Evolutionary conservation across 148 eudicot genomes (phyloP), one percentile per base, ranked within the genome.

Genomic region (Suaeda aralocaspica): DNA sequence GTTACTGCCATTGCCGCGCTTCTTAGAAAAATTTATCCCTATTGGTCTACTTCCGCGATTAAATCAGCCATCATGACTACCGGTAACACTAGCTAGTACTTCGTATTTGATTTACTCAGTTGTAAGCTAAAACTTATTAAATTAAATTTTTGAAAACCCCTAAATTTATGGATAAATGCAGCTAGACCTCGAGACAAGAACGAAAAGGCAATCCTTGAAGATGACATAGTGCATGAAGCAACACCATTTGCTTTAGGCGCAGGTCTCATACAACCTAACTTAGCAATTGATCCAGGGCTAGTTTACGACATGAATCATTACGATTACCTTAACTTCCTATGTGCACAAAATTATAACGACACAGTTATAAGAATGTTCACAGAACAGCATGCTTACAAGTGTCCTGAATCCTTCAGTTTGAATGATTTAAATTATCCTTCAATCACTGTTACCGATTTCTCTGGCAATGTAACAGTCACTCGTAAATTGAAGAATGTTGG

Each of bases 401-500:
- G 78, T 13, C 78, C 72, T 0, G 9, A 34, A 21, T 21, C 33
- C 9, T 50, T 19, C 51, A 68, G 49, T 21, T n/a, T 83, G 2
- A 31, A 30, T 2, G 16, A 79, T 62, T 72, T 82, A 49, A 85
- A 85, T 52, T 73, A 82, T 45, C 86, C 88, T n/a, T 80, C 88
- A 0, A 77, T 87, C 24, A 70, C 82, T 0, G 79, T 83, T 30
- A 74, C 73, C 1, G 53, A 60, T 14, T 67, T 81, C 58, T 24
- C 64, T 1, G 75, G 78, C 16, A 52, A 68, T 0, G 74, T 62
- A 5, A 82, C 78, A 2, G 52, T 81, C 1, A 75, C 79, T 4
- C 73, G 92, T 55, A 87, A 18, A 29, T 31, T 87, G n/a, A 87
- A 78, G 66, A 85, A 85, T 70, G 92, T 87, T 3, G 92, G 87